Conservation (phyloP, 352 stramenopile species). For the Pythium vanterpoolii region DNA sequence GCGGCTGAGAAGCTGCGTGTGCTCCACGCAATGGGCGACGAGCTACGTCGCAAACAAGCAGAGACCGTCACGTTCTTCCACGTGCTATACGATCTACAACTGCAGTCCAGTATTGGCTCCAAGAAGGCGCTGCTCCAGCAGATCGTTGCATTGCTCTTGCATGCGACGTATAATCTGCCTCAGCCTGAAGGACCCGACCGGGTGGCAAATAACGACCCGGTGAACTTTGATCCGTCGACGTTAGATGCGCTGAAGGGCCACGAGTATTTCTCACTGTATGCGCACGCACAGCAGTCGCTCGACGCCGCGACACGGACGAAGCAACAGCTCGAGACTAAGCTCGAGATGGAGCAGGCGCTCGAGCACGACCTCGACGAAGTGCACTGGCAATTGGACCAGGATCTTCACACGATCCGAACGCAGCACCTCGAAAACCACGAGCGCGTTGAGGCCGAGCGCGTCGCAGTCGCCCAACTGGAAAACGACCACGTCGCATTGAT, state of each 20-base stretch:
- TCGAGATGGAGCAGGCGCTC: constrained; percentile 49
- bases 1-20: constrained; percentile 53
- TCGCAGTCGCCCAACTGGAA: constrained; percentile 39
- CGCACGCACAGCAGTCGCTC: constrained; percentile 17
- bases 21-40: constrained; percentile 79
- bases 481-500: constrained; percentile 44
- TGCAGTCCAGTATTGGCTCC: constrained; percentile 12
- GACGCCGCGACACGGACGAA: constrained; percentile 11
- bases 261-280: constrained; percentile 32
- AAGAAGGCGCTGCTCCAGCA: constrained; percentile 33
- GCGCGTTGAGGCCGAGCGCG: constrained; percentile 38
- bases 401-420: constrained; percentile 33
- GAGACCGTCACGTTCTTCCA: constrained; percentile 35
- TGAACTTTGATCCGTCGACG: constrained; percentile 8
- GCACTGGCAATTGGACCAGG: constrained; percentile 33
- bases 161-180: constrained; percentile 18
- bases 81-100: constrained; percentile 25
- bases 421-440: constrained; percentile 34
- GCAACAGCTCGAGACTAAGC: constrained; percentile 24
- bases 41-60: constrained; percentile 11
- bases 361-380: constrained; percentile 32
- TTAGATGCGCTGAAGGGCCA: constrained; percentile 14
- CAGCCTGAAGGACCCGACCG: not conserved
- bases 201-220: not conserved
- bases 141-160: constrained; percentile 18